Base-by-base conservation (phyloP, 1,284 basidiomycete genomes). In the Afroboletus lepidellus region DNA sequence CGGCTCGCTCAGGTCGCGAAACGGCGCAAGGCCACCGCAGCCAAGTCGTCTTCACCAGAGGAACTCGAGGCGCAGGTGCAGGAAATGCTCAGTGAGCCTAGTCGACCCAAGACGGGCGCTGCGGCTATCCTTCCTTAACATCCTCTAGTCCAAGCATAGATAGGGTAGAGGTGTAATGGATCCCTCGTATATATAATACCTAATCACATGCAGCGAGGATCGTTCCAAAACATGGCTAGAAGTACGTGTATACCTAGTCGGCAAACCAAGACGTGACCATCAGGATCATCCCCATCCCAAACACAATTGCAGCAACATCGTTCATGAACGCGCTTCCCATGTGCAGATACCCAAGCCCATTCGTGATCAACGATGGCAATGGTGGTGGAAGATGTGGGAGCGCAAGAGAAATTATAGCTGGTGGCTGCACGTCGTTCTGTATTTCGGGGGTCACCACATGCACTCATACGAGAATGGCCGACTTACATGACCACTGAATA, bases 401-500 rank as follows among this genome's bases (percentile, higher is more conserved):
- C 0, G 74, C 81, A 8, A 88, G 55, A 0, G 80, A 71, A 4
- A 90, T 68, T 3, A 90, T 66, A 47, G 74, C 76, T 13, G 85
- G 85, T 1, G 79, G 81, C 57, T 76, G 77, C 11, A 81, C 72
- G 24, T 78, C 65, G 61, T 86, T 80, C 87, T 89, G 52, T 20
- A 51, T 27, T 20, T 21, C 39, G n/a, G 36, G n/a, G 32, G 45
- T 51, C 50, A 48, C n/a, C n/a, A 25, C 11, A 46, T 8, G 11
- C 18, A 18, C 8, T 25, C 11, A 13, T 39, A 33, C 30, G 32
- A n/a, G 29, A 38, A 41, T 46, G 23, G 16, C 16, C 46, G 7
- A 78, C 86, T 62, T 61, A 89, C 87, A 51, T 84, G 77, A 56
- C 81, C 80, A 16, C 76, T 78, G 61, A 87, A 83, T 69, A 90